Conservation (phyloP, 768 basidiomycete genomes). For the Leucosporidium creatinivorum region DNA sequence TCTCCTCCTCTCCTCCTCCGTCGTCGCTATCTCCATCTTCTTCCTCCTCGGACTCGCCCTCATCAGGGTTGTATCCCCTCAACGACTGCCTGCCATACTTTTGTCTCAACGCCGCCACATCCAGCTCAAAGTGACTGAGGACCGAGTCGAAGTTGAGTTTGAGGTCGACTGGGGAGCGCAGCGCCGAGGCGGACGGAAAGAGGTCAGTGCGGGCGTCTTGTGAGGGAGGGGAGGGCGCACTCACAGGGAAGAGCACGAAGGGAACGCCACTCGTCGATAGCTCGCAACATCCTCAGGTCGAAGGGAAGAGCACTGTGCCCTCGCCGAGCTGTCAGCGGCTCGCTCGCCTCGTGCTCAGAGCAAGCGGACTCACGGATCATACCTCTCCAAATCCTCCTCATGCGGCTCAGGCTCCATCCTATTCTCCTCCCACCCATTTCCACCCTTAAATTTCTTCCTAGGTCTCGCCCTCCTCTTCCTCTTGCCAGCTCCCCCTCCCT, state of each 20-base stretch:
- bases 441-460: constrained; percentile 10
- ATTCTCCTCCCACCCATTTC: background rate
- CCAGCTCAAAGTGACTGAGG: constrained; percentile 4
- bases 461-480: background rate
- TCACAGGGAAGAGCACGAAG: background rate
- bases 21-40: background rate
- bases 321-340: background rate
- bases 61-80: constrained; percentile 3
- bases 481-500: too few relatives aligned
- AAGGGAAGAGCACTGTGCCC: background rate
- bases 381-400: background rate
- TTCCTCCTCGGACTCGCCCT: too few relatives aligned
- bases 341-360: too few relatives aligned
- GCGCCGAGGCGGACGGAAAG: too few relatives aligned
- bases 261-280: constrained; percentile 12
- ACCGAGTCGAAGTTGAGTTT: background rate
- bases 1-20: background rate
- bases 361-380: constrained; percentile 6
- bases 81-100: constrained; percentile 10
- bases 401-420: constrained; percentile 1
- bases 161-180: background rate
- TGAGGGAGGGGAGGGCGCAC: background rate
- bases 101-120: background rate
- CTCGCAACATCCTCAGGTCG: constrained; percentile 10
- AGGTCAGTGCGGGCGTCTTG: background rate